phyloP scores from a whole-genome alignment of 352 stramenopile genomes.

The Phytophthora cactorum region DNA sequence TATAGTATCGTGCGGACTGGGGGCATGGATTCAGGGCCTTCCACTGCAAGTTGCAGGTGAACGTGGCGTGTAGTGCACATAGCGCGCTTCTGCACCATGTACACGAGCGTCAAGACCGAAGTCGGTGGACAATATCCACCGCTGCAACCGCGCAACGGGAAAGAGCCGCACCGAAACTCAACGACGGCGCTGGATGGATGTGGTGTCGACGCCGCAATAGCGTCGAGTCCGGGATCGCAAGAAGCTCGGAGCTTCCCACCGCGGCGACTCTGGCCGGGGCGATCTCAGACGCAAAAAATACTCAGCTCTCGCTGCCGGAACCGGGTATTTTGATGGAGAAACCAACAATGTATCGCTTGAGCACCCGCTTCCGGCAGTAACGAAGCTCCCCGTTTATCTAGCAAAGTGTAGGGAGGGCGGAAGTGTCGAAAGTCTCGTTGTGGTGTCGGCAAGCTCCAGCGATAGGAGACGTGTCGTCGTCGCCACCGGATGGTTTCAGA shows the following conservation, averaged over 20 bases:
- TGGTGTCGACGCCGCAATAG: background rate
- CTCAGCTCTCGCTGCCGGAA: constrained; percentile 5
- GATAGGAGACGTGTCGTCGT: constrained; percentile 19
- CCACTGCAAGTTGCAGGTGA: background rate
- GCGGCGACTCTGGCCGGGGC: constrained; percentile 9
- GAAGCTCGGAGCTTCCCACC: constrained; percentile 16
- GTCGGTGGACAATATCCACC: constrained; percentile 29
- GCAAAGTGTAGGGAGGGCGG: constrained; percentile 8
- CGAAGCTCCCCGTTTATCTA: background rate
- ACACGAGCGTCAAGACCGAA: constrained; percentile 9
- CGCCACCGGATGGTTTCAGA: constrained; percentile 12
- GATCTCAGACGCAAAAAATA: constrained; percentile 28
- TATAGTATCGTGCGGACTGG: constrained; percentile 7
- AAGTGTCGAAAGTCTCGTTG: constrained; percentile 26
- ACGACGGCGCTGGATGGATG: constrained; percentile 22
- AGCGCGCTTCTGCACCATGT: constrained; percentile 8
- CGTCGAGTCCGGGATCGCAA: background rate
- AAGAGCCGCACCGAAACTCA: constrained; percentile 34
- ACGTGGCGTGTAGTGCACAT: constrained; percentile 12
- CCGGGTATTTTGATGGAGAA: constrained; percentile 34
- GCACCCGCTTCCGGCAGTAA: constrained; percentile 11
- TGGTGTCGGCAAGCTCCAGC: constrained; percentile 12
- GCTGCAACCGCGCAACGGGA: constrained; percentile 20
- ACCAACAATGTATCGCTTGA: background rate
- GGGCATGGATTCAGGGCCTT: background rate